Percentiles rank a stretch among this genome's conserved stretches.
Evolutionary conservation across 106 monocot species (phyloP).

Genomic region (Dendrobium officinale): DNA sequence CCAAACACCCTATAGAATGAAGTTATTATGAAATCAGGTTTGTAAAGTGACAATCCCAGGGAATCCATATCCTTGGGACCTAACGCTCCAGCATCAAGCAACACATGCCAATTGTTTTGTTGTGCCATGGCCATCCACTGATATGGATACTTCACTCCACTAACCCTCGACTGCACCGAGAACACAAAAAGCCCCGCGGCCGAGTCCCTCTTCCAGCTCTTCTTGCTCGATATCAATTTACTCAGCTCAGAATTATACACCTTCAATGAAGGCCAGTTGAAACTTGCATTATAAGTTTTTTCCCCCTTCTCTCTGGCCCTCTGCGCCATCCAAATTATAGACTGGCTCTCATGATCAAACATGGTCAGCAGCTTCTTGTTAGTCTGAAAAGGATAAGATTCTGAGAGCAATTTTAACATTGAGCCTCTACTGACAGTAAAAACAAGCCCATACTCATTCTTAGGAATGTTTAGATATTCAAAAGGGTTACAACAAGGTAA

Average conservation of each 20-base stretch:
- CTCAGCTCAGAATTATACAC: slow-evolving; percentile 70
- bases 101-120: slow-evolving; percentile 96
- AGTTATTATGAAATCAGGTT: slow-evolving; percentile 96
- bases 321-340: slow-evolving; percentile 83
- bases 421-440: slow-evolving; percentile 90
- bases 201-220: slow-evolving; percentile 67
- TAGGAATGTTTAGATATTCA: slow-evolving; percentile 93
- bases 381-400: slow-evolving; percentile 83
- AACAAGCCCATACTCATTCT: slow-evolving; percentile 84
- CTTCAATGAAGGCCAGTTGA: slow-evolving; percentile 84
- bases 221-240: slow-evolving; percentile 73
- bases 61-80: slow-evolving; percentile 99
- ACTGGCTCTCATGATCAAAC: slow-evolving; percentile 98
- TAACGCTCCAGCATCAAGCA: slow-evolving; percentile 92
- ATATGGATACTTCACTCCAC: slow-evolving; percentile 86
- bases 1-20: slow-evolving; percentile 95
- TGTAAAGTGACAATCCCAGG: slow-evolving; percentile 78
- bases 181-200: slow-evolving; percentile 87
- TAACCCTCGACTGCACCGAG: slow-evolving; percentile 85
- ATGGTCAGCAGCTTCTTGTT: slow-evolving; percentile 93
- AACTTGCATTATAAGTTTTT: slow-evolving; percentile 64
- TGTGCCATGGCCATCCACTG: slow-evolving; percentile 99
- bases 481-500: slow-evolving; percentile 5
- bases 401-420: slow-evolving; percentile 78
- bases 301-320: slow-evolving; percentile 86